Base-by-base conservation (phyloP, 192 early-diverging fungal genomes). In the Coemansia sp. region DNA sequence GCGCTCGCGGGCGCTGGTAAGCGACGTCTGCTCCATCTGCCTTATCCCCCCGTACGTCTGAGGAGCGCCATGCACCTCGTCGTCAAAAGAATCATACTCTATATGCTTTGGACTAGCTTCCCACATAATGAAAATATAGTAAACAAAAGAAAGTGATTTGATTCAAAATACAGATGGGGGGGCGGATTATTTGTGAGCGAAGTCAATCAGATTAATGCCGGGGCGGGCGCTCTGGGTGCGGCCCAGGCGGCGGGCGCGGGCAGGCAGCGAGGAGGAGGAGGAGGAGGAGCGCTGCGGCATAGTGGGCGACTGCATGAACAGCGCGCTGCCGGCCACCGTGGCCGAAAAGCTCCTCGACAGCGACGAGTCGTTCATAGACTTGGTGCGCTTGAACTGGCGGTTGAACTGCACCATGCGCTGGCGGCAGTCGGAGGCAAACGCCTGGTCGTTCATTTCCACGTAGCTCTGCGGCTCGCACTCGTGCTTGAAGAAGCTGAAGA, bases 381-480 rank as follows among this genome's bases (percentile, higher is more conserved):
- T 81, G 55, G 80, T 70, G 57, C 80, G 70, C 59, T 81, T 81
- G 57, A 78, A 81, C 64, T 70, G 70, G 19, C 71, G 59, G 50
- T 78, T 80, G 55, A 83, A 81, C 57, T 80, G 61, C 15, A 65
- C 50, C 73, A 80, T 77, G 30, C 71, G 61, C 44, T 72, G 59
- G 1, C 66, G 55, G 37, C 81, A 84, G 38, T 90, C 84, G 5
- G 72, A 67, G 1, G 61, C 65, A 53, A 80, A 81, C 33, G 61
- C 74, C n/a, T 53, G 50, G 59, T 93, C 81, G 53, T 78, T 82
- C 91, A 94, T 92, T 68, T 90, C 87, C 12, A 90, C 79, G 68
- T 92, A 94, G 28, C 59, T 80, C 66, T 87, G 81, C 21, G 90
- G 91, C 48, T 81, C 67, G 70, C 91, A 92, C 39, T 77, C 79